phyloP scores from a whole-genome alignment of 2,329 filamentous ascomycete species.

The Cladosporium velox region DNA sequence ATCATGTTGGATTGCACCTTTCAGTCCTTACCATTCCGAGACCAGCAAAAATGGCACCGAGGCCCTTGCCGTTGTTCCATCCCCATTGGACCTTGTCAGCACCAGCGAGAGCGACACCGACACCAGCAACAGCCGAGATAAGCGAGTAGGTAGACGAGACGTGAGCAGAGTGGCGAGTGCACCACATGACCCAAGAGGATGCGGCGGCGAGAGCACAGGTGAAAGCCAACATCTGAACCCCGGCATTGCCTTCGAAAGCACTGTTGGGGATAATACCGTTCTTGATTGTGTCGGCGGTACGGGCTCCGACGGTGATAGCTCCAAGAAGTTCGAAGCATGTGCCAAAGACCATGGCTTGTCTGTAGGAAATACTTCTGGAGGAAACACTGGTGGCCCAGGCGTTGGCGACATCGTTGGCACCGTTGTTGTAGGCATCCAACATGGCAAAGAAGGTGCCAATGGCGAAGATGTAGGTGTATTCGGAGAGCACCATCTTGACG shows the following conservation, averaged over 20 bases:
- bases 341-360: conserved; percentile 52
- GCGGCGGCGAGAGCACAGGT: conserved; percentile 49
- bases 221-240: conserved; percentile 47
- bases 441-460: conserved; percentile 66
- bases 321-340: conserved; percentile 55
- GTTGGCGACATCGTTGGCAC: conserved; percentile 56
- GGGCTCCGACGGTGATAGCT: conserved; percentile 54
- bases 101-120: conserved; percentile 59
- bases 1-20: no score
- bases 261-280: conserved; percentile 58
- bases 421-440: conserved; percentile 68
- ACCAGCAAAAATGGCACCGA: conserved; percentile 46
- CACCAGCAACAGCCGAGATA: conserved; percentile 61
- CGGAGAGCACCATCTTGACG: conserved; percentile 44
- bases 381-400: conserved; percentile 57
- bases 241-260: conserved; percentile 52
- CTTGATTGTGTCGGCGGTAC: conserved; percentile 63
- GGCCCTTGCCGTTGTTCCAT: conserved; percentile 46
- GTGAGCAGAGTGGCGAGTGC: conserved; percentile 57
- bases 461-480: conserved; percentile 66
- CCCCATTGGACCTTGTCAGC: conserved; percentile 42
- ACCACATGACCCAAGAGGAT: conserved; percentile 58
- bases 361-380: conserved; percentile 55
- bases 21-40: no score
- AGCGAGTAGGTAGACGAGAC: conserved; percentile 65